Evolutionary conservation across 805 yeast genomes (phyloP), one percentile per base, ranked within the genome.

Genomic region (Cyberlindnera galapagoensis): DNA sequence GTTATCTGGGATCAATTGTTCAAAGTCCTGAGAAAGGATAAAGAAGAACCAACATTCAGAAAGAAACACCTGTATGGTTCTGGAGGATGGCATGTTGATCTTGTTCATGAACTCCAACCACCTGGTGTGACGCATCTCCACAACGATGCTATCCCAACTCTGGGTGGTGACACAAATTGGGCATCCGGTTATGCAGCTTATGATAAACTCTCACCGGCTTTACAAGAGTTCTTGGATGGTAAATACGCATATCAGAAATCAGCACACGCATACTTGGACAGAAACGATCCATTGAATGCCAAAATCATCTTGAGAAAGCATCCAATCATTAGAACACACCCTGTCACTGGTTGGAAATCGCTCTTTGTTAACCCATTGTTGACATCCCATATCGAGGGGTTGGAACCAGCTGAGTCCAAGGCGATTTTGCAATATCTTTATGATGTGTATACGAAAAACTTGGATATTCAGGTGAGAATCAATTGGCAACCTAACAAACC

Each of bases 311-410:
- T 66, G 43, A 63, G 74, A 47, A 71, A 62, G 31, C 80, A 74
- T 51, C 79, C 79, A 2, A 40, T 75, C n/a, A 62, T 75, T 24
- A 64, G 78, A 54, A 73, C 79, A 20, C 74, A 75, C 43, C 80
- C 81, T 7, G 74, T 65, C 9, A 75, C 80, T 24, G 78, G 78
- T 18, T 69, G 76, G 77, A 75, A 74, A 52, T 56, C 73, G 3
- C 52, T 74, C 40, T 73, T 20, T 58, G 73, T 71, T 27, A 71
- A 70, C 54, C 60, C 73, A 31, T 51, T 58, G 7, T 62, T 61
- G 63, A 69, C 74, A 10, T 55, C 47, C 18, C 59, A 70, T 38
- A 73, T 72, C 35, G 60, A 67, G n/a, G 79, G 74, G 2, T 59
- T 72, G 27, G 64, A 65, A 31, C 65, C 66, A 15, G 67, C 52